phyloP scores from a whole-genome alignment of 139 green algal species.

The Closterium sp. region DNA sequence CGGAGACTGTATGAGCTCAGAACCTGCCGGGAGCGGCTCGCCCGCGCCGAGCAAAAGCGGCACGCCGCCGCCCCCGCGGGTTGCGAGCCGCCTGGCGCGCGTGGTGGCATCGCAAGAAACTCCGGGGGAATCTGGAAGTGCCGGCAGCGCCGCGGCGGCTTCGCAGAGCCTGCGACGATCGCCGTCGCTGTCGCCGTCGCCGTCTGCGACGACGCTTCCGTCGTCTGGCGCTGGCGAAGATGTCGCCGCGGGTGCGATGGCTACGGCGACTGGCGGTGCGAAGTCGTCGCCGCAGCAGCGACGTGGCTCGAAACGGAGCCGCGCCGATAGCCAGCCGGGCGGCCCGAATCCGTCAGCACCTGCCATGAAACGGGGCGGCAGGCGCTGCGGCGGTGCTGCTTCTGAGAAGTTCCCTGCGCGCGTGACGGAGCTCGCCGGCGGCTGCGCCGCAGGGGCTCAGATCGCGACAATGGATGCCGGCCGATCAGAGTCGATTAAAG shows the following conservation, averaged over 20 bases:
- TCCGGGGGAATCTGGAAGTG: not conserved
- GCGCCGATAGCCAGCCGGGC: not conserved
- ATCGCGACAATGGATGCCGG: not conserved
- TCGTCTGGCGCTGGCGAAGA: not conserved
- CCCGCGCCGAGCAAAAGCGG: not conserved
- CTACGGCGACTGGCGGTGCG: not conserved
- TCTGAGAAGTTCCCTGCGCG: too few species aligned
- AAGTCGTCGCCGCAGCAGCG: not conserved
- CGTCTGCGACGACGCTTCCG: not conserved
- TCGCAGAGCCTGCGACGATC: not conserved
- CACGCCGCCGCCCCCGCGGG: too few species aligned
- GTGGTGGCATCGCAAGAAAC: not conserved
- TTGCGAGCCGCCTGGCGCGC: too few species aligned
- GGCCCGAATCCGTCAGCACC: not conserved
- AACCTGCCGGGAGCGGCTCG: not conserved
- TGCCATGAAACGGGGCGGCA: not conserved
- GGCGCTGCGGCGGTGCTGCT: not conserved
- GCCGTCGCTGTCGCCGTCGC: not conserved
- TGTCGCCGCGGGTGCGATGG: not conserved
- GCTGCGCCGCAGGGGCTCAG: not conserved
- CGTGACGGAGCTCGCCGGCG: too few species aligned
- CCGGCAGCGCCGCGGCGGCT: not conserved
- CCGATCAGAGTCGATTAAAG: not conserved
- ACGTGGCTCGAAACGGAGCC: not conserved
- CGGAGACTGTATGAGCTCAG: not conserved